phyloP scores from a whole-genome alignment of 495 filamentous ascomycete genomes.

The Penicillium herquei region DNA sequence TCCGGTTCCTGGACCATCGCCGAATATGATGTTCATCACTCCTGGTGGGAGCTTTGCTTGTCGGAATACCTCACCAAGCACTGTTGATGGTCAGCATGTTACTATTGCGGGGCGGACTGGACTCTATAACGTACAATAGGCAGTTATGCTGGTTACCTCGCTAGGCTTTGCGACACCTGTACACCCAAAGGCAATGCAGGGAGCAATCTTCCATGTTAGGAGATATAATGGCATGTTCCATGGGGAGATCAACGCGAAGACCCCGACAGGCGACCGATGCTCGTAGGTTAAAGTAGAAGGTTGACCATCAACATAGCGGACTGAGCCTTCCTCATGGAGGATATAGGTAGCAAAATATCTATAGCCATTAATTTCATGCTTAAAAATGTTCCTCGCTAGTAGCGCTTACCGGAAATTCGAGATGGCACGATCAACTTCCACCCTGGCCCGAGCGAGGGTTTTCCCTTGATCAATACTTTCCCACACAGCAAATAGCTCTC shows the following conservation, averaged over 20 bases:
- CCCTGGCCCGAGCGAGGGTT: conserved; percentile 13
- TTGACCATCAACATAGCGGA: conserved; percentile 13
- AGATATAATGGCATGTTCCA: conserved; percentile 27
- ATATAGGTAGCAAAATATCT: conserved; percentile 24
- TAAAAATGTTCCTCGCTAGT: not conserved
- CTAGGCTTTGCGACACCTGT: conserved; percentile 25
- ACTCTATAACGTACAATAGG: conserved; percentile 10
- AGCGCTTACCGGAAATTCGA: conserved; percentile 17
- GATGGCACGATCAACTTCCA: conserved; percentile 20
- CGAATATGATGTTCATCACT: conserved; percentile 20
- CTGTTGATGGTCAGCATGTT: not conserved
- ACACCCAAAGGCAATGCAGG: conserved; percentile 47
- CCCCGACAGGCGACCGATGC: conserved; percentile 18
- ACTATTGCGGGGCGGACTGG: not conserved
- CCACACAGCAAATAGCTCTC: conserved; percentile 17
- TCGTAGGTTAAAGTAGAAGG: conserved; percentile 17
- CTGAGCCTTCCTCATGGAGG: conserved; percentile 17
- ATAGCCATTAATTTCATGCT: not conserved
- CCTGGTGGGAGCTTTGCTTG: conserved; percentile 18
- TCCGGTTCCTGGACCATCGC: conserved; percentile 12
- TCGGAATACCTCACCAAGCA: conserved; percentile 15
- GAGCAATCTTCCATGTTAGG: conserved; percentile 38
- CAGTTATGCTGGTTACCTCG: conserved; percentile 19
- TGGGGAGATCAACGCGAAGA: conserved; percentile 19
- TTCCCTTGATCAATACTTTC: conserved; percentile 22